Percentiles rank a stretch among this genome's conserved stretches.
Evolutionary conservation across 495 filamentous ascomycete genomes (phyloP).

Genomic region (Penicillium cataractarum): DNA sequence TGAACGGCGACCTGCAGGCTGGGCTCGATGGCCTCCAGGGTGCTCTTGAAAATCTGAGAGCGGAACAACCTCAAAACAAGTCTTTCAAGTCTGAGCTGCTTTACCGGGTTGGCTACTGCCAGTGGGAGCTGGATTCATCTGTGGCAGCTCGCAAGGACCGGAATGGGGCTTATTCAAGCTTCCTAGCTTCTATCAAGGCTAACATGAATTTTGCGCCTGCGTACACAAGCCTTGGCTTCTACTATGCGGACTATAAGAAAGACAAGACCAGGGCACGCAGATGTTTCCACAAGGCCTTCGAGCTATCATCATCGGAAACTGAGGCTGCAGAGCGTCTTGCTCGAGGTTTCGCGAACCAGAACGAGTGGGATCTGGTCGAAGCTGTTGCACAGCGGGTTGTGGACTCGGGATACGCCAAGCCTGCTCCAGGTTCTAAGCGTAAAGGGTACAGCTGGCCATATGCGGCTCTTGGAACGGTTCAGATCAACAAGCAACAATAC

Average conservation of each 20-base stretch:
- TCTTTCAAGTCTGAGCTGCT: slow-evolving; percentile 80
- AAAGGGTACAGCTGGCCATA: slow-evolving; percentile 95
- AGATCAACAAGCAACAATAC: slow-evolving; percentile 94
- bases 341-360: slow-evolving; percentile 78
- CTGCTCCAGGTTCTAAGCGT: slow-evolving; percentile 86
- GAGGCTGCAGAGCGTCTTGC: slow-evolving; percentile 87
- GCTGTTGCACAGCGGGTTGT: slow-evolving; percentile 87
- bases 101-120: slow-evolving; percentile 84
- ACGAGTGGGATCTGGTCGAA: slow-evolving; percentile 97
- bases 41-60: slow-evolving; percentile 63
- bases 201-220: slow-evolving; percentile 91
- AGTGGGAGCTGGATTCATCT: slow-evolving; percentile 81
- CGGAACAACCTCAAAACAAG: slow-evolving; percentile 58
- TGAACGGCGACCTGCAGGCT: slow-evolving; percentile 71
- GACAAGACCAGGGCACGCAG: slow-evolving; percentile 82
- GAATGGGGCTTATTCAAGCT: slow-evolving; percentile 76
- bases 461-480: slow-evolving; percentile 93
- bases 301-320: slow-evolving; percentile 85
- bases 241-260: slow-evolving; percentile 86
- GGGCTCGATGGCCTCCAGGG: slow-evolving; percentile 69
- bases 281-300: slow-evolving; percentile 97
- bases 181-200: slow-evolving; percentile 79
- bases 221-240: slow-evolving; percentile 94
- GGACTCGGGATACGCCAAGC: slow-evolving; percentile 86
- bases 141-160: slow-evolving; percentile 73